Base-by-base conservation (phyloP, 2,329 filamentous ascomycete genomes). In the Fusarium secorum region DNA sequence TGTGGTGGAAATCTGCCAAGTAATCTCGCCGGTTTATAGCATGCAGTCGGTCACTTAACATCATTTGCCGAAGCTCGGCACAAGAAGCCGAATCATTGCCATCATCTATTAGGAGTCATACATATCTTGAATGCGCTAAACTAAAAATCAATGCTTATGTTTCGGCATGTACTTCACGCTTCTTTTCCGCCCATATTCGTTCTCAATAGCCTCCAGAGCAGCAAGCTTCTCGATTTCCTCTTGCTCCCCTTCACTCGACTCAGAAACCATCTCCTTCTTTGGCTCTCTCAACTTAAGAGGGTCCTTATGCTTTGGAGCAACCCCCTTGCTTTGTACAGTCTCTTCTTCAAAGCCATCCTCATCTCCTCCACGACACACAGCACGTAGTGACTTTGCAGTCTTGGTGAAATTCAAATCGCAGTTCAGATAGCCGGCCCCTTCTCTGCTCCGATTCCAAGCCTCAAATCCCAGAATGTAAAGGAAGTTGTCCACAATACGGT, bases 211-310 rank as follows among this genome's bases (percentile, higher is more conserved):
- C 20, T 66, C 64, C 2, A 66, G 14, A n/a, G 1, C 17, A 5
- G 41, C 20, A 3, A 66, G 18, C 1, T 39, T 11, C 0, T 66
- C 33, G 5, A 9, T 18, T 5, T 49, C 14, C 7, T 7, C 26
- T 7, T 18, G 10, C 7, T 61, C 54, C 0, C 32, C 64, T 0
- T 66, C 54, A 5, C 4, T 22, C 1, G n/a, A 2, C 9, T 54
- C 48, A 1, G 11, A 2, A 5, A 3, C 1, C 0, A 35, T 7
- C 4, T 61, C 22, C 9, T 44, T 8, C 42, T 61, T 66, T 3
- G 62, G 54, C 1, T 61, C 48, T 13, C 64, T 66, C 10, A 66
- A 2, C 2, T 32, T 66, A 0, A 66, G n/a, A 3, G 62, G 62
- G 20, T 66, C 64, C 0, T 22, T 51, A 0, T 6, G 18, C 7